phyloP scores from a whole-genome alignment of 2,329 filamentous ascomycete species.

The Blumeriella jaapii region DNA sequence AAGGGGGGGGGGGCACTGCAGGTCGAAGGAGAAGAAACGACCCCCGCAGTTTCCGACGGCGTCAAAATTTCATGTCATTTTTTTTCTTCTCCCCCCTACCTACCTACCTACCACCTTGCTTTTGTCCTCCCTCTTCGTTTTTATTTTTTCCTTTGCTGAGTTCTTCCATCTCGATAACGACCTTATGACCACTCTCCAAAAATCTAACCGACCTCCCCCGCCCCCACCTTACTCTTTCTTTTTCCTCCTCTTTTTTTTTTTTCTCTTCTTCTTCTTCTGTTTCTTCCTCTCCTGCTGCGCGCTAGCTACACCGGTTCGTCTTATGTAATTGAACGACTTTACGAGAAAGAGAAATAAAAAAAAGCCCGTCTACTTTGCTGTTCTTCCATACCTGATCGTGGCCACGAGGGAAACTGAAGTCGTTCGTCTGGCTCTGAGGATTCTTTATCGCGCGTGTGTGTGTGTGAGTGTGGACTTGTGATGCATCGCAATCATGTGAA shows the following conservation, averaged over 20 bases:
- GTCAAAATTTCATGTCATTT: no score
- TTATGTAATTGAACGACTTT: slow-evolving; percentile 32
- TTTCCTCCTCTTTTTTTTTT: background rate
- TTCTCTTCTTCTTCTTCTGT: background rate
- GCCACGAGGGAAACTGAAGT: background rate
- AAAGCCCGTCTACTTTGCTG: slow-evolving; percentile 30
- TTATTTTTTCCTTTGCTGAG: slow-evolving; percentile 15
- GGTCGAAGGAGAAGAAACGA: no score
- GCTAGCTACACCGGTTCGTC: slow-evolving; percentile 21
- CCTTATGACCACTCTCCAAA: slow-evolving; percentile 28
- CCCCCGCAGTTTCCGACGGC: no score
- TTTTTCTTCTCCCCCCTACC: no score
- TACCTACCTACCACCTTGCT: no score
- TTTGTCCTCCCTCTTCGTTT: no score
- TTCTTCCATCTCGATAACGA: slow-evolving; percentile 29
- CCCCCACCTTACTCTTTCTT: no score
- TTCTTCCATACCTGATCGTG: slow-evolving; percentile 18
- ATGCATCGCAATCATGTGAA: no score
- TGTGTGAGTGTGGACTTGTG: no score
- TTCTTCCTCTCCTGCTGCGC: background rate
- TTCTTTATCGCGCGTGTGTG: no score
- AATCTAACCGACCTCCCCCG: no score
- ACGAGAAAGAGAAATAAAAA: slow-evolving; percentile 29
- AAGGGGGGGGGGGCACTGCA: background rate
- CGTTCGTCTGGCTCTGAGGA: no score